Conservation (phyloP, 192 early-diverging fungal species). For the Mortierella hygrophila region DNA sequence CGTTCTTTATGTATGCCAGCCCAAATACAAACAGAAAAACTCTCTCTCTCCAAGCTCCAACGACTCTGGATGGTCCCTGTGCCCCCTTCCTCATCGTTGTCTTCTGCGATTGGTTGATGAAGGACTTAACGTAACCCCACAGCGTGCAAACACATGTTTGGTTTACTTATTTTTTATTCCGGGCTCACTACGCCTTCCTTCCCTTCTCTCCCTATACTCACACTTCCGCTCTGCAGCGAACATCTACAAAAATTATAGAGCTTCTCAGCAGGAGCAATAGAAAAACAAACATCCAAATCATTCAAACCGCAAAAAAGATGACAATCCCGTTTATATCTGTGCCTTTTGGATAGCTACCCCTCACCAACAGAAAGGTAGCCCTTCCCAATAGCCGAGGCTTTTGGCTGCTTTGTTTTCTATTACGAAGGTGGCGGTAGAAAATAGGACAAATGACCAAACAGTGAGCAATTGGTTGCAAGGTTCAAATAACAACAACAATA, state of each 20-base stretch:
- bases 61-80: slow-evolving; percentile 3
- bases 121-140: slow-evolving; percentile 2
- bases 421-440: neutral
- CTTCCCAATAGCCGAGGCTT: neutral
- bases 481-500: neutral
- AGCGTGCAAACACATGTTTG: neutral
- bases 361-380: neutral
- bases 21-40: neutral
- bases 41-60: slow-evolving; percentile 6
- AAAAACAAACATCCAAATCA: neutral
- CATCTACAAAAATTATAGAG: neutral
- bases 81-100: neutral
- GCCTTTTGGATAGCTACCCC: neutral
- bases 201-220: neutral
- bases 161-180: neutral
- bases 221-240: neutral
- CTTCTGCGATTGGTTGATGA: neutral
- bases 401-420: neutral
- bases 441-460: neutral
- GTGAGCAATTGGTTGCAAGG: neutral
- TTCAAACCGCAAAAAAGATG: neutral
- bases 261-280: neutral
- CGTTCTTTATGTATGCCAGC: neutral
- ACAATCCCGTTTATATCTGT: neutral
- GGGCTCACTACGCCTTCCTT: neutral